Evolutionary conservation across 345 rosid genomes (phyloP).

Genomic region (Sisymbrium irio): DNA sequence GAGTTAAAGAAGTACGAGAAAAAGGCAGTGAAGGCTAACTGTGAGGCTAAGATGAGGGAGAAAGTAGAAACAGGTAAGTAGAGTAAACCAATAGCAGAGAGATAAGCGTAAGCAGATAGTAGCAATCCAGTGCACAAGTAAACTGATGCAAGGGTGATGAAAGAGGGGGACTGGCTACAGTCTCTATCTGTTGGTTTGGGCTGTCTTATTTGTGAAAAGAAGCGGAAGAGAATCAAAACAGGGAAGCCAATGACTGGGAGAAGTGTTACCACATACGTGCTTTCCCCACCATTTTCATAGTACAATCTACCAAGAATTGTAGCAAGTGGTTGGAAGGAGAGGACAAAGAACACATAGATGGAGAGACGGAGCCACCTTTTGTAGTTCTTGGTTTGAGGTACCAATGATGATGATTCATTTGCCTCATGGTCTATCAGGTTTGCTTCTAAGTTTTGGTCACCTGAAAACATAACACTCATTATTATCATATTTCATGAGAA

Average conservation of each 20-base stretch:
- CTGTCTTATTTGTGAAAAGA: slow-evolving; percentile 25
- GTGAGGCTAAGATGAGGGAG: slow-evolving; percentile 44
- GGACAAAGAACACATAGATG: slow-evolving; percentile 35
- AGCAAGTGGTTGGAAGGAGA: slow-evolving; percentile 43
- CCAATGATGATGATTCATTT: not conserved
- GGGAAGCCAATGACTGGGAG: slow-evolving; percentile 51
- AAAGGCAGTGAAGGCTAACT: slow-evolving; percentile 51
- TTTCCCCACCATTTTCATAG: slow-evolving; percentile 48
- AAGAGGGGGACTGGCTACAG: not conserved
- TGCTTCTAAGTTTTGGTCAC: slow-evolving; percentile 25
- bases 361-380: slow-evolving; percentile 42
- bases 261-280: slow-evolving; percentile 48
- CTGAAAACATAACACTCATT: slow-evolving; percentile 19
- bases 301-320: slow-evolving; percentile 47
- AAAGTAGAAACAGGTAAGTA: slow-evolving; percentile 55
- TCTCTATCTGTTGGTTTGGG: not conserved
- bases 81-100: slow-evolving; percentile 48
- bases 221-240: slow-evolving; percentile 43
- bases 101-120: slow-evolving; percentile 30
- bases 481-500: slow-evolving; percentile 9
- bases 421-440: slow-evolving; percentile 13
- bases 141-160: slow-evolving; percentile 10
- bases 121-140: slow-evolving; percentile 41
- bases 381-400: slow-evolving; percentile 8
- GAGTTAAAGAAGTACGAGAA: slow-evolving; percentile 54